Percentiles rank a stretch among this genome's conserved stretches.
phyloP scores from a whole-genome alignment of 1,284 basidiomycete species.

The Trametes polyzona region DNA sequence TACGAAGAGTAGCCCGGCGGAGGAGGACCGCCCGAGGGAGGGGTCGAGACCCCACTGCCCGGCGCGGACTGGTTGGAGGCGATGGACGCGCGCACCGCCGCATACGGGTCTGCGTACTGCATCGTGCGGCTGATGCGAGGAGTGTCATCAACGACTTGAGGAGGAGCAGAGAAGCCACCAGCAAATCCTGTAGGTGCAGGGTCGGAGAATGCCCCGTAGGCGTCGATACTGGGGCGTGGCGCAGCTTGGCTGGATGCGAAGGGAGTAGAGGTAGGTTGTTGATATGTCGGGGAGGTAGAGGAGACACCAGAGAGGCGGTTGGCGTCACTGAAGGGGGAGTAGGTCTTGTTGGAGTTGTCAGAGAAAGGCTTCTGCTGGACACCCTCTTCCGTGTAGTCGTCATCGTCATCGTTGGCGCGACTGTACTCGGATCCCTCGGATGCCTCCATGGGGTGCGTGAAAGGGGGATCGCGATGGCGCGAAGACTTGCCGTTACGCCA shows the following conservation, averaged over 20 bases:
- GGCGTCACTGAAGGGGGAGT: conserved; percentile 57
- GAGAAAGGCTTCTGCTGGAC: conserved; percentile 25
- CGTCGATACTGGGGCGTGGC: conserved; percentile 74
- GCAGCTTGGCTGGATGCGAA: conserved; percentile 29
- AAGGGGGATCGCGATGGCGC: conserved; percentile 70
- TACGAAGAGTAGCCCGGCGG: conserved; percentile 31
- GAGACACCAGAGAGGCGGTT: conserved; percentile 43
- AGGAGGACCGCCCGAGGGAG: conserved; percentile 19
- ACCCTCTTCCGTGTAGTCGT: conserved; percentile 43
- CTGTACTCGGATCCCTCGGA: conserved; percentile 48
- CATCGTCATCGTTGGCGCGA: conserved; percentile 35
- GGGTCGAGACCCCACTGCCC: conserved; percentile 14
- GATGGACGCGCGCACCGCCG: conserved; percentile 64
- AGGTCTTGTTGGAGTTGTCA: conserved; percentile 28
- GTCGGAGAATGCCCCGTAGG: conserved; percentile 86
- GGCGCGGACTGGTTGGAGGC: conserved; percentile 12
- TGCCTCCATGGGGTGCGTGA: conserved; percentile 57
- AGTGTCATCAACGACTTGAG: conserved; percentile 40
- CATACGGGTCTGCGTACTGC: conserved; percentile 85
- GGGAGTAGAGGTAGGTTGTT: conserved; percentile 38
- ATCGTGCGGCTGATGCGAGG: conserved; percentile 81
- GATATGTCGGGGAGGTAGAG: conserved; percentile 32
- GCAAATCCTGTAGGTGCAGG: conserved; percentile 73
- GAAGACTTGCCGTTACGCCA: conserved; percentile 73
- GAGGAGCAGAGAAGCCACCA: conserved; percentile 30